Evolutionary conservation across 345 rosid species (phyloP).

Genomic region (Ricinus communis): DNA sequence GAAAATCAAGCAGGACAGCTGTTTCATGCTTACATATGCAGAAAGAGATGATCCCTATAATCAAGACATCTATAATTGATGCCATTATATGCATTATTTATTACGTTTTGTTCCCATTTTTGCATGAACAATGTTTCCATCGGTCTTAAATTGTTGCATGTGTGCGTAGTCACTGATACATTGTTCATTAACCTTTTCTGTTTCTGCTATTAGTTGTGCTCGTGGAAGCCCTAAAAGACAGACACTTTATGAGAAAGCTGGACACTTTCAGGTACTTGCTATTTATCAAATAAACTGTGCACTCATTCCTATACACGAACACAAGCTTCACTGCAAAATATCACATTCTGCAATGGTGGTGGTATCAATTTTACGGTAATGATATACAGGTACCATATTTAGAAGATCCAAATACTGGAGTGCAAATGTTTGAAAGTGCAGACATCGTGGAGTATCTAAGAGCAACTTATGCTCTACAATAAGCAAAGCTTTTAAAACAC

Average conservation of each 20-base stretch:
- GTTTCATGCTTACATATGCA: neutral
- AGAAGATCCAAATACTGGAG: slow-evolving; percentile 92
- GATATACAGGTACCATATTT: slow-evolving; percentile 71
- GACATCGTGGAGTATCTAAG: slow-evolving; percentile 73
- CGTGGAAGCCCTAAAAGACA: slow-evolving; percentile 89
- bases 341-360: no score
- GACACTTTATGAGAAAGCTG: slow-evolving; percentile 52
- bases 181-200: slow-evolving; percentile 1
- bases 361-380: neutral
- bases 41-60: neutral
- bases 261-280: slow-evolving; percentile 73
- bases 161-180: neutral
- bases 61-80: neutral
- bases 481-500: slow-evolving; percentile 5
- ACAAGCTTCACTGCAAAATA: no score
- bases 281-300: neutral
- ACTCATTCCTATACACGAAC: neutral
- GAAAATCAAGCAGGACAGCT: neutral
- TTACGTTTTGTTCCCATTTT: neutral
- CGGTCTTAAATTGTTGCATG: neutral
- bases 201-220: slow-evolving; percentile 55
- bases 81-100: neutral
- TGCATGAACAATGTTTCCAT: neutral
- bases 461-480: slow-evolving; percentile 68
- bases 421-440: slow-evolving; percentile 92